These are phyloP conservation scores for Colletotrichum simmondsii DNA, from an alignment of 2,329 filamentous ascomycete species.

Conservation along the genomic window DNA sequence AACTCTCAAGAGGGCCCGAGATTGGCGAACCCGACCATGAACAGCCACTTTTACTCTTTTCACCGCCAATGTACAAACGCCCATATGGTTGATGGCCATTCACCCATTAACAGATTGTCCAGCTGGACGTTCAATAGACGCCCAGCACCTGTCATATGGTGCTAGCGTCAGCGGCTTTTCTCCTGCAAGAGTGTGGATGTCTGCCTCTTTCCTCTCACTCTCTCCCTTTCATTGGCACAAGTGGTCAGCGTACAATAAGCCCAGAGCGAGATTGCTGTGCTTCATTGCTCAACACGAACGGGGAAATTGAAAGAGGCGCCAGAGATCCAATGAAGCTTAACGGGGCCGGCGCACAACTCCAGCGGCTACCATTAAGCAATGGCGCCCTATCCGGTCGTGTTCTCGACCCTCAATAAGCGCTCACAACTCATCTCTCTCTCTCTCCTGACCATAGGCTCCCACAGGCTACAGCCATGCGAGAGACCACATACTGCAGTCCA, in stretches of 20 bases:
- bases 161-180: constrained; percentile 19
- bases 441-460: constrained; percentile 1
- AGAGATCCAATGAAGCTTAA: constrained; percentile 8
- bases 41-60: background rate
- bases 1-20: constrained; percentile 13
- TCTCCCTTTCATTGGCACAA: background rate
- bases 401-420: constrained; percentile 24
- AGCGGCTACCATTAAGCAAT: constrained; percentile 1
- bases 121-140: constrained; percentile 7
- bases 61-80: background rate
- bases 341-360: constrained; percentile 8
- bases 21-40: constrained; percentile 7
- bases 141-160: constrained; percentile 4
- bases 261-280: constrained; percentile 8
- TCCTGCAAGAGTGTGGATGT: background rate
- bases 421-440: constrained; percentile 20
- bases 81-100: background rate
- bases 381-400: constrained; percentile 2
- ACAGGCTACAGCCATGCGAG: background rate
- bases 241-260: background rate
- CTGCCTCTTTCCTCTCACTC: background rate
- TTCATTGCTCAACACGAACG: constrained; percentile 21
- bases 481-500: background rate
- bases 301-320: constrained; percentile 2
- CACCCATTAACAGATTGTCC: background rate